Conservation (phyloP, 2,329 filamentous ascomycete species). For the Pyrenochaeta sp. region DNA sequence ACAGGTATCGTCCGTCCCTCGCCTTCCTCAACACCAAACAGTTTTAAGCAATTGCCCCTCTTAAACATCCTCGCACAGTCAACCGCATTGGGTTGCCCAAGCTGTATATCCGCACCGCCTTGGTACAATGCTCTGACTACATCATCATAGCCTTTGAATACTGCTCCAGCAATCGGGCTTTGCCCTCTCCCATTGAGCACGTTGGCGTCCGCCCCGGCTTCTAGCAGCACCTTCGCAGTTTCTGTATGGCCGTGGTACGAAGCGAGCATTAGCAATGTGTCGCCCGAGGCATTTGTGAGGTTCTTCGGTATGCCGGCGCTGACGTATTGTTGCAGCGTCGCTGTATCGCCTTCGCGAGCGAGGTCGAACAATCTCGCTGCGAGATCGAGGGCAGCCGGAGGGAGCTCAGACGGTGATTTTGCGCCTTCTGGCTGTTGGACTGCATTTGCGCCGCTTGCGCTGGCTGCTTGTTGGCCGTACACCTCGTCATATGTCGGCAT, state of each 20-base stretch:
- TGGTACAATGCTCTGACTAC: constrained; percentile 65
- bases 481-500: constrained; percentile 27
- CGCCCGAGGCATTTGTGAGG: constrained; percentile 76
- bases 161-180: constrained; percentile 73
- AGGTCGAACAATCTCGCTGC: constrained; percentile 73
- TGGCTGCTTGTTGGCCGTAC: constrained; percentile 13
- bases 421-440: constrained; percentile 14
- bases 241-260: constrained; percentile 73
- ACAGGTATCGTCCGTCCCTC: constrained; percentile 15
- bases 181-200: constrained; percentile 73
- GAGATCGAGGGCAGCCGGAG: constrained; percentile 72
- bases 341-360: constrained; percentile 66
- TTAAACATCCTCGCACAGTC: constrained; percentile 59
- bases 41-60: constrained; percentile 43
- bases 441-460: constrained; percentile 8
- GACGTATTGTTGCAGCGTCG: constrained; percentile 69
- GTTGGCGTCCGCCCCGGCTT: constrained; percentile 72
- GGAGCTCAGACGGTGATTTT: constrained; percentile 51
- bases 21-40: constrained; percentile 39
- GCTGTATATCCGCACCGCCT: constrained; percentile 51
- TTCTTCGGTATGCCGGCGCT: constrained; percentile 72
- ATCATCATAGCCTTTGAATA: constrained; percentile 74
- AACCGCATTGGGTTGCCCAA: constrained; percentile 57
- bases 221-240: constrained; percentile 67
- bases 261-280: constrained; percentile 78